Conservation (phyloP, 108 stramenopile genomes). For the Fistulifera pelliculosa region DNA sequence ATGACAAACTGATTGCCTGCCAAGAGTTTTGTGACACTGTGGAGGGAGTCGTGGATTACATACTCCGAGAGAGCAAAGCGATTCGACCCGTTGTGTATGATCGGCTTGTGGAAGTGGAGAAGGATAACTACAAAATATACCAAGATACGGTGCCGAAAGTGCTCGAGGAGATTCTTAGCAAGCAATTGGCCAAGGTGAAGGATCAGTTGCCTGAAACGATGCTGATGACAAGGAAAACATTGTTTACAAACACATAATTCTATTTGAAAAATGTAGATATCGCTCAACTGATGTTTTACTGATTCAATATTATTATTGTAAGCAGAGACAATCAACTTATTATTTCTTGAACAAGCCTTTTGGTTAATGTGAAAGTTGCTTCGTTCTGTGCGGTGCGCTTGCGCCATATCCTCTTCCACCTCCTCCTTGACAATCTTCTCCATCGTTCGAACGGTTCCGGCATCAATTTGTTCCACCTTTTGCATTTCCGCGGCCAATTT, state of each 20-base stretch:
- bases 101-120: conserved; percentile 22
- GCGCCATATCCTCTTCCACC: conserved; percentile 33
- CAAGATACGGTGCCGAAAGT: conserved; percentile 25
- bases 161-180: conserved; percentile 29
- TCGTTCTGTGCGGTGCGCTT: conserved; percentile 38
- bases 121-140: conserved; percentile 34
- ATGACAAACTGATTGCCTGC: conserved; percentile 13
- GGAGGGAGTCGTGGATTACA: background rate
- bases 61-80: conserved; percentile 3
- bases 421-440: conserved; percentile 73
- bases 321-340: no score
- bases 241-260: conserved; percentile 19
- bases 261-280: background rate
- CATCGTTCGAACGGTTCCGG: conserved; percentile 71
- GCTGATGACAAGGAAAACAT: conserved; percentile 16
- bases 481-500: conserved; percentile 74
- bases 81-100: conserved; percentile 22
- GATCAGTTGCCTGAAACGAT: conserved; percentile 22
- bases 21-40: conserved; percentile 14
- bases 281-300: no score
- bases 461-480: conserved; percentile 83
- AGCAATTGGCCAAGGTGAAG: conserved; percentile 19
- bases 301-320: no score
- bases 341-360: background rate
- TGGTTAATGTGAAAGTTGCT: conserved; percentile 38